These are phyloP conservation scores for Sclerospora graminicola DNA, from an alignment of 352 stramenopile species.

Conservation along the genomic window DNA sequence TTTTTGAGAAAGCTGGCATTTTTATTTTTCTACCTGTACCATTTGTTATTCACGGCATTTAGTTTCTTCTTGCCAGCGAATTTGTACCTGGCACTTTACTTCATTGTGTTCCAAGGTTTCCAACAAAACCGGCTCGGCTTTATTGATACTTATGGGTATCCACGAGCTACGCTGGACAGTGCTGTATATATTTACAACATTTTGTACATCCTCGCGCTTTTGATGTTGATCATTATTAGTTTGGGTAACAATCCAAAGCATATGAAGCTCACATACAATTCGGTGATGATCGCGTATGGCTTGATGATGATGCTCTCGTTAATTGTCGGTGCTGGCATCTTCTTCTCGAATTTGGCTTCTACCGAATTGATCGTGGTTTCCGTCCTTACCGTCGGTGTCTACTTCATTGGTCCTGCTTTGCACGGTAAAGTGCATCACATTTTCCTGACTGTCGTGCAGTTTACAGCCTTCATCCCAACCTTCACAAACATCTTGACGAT, in stretches of 20 bases:
- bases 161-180: conserved; percentile 39
- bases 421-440: conserved; percentile 79
- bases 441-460: conserved; percentile 81
- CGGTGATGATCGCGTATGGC: conserved; percentile 53
- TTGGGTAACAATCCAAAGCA: conserved; percentile 84
- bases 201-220: conserved; percentile 60
- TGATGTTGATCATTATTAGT: conserved; percentile 81
- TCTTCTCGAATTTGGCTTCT: conserved; percentile 58
- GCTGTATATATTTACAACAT: conserved; percentile 76
- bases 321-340: conserved; percentile 56
- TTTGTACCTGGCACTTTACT: conserved; percentile 77
- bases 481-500: conserved; percentile 88
- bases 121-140: conserved; percentile 77
- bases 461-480: conserved; percentile 75
- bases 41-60: conserved; percentile 61
- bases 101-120: conserved; percentile 84
- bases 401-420: conserved; percentile 73
- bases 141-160: conserved; percentile 65
- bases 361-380: conserved; percentile 46
- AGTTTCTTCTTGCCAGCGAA: conserved; percentile 70
- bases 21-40: conserved; percentile 69
- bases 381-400: conserved; percentile 63
- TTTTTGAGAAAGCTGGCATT: conserved; percentile 56
- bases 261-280: conserved; percentile 82
- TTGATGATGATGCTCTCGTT: conserved; percentile 76